These are phyloP conservation scores for Epichloe sibirici DNA, from an alignment of 2,329 filamentous ascomycete genomes.

Conservation along the genomic window DNA sequence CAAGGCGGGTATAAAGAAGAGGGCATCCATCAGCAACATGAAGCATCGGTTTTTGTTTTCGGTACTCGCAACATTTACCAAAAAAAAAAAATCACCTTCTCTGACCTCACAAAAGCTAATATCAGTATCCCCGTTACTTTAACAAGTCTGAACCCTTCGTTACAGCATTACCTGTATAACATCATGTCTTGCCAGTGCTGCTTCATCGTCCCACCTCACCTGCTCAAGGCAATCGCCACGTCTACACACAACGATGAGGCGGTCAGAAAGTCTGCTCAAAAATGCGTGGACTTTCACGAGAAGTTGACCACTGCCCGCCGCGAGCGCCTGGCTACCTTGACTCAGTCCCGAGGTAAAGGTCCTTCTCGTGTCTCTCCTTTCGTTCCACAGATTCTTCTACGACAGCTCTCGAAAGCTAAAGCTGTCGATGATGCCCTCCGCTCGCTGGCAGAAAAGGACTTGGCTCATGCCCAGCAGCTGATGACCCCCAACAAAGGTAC, in stretches of 20 bases:
- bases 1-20: neutral
- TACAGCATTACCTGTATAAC: neutral
- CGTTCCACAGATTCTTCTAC: conserved; percentile 27
- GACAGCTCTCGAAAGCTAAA: conserved; percentile 24
- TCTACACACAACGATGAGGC: conserved; percentile 23
- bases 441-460: conserved; percentile 23
- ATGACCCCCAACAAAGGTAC: conserved; percentile 14
- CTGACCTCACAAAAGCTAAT: neutral
- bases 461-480: conserved; percentile 25
- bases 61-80: neutral
- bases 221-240: conserved; percentile 30
- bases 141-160: neutral
- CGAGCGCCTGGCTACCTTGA: conserved; percentile 23
- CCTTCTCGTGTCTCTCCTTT: conserved; percentile 16
- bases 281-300: conserved; percentile 23
- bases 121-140: neutral
- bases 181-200: conserved; percentile 22
- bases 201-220: conserved; percentile 33
- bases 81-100: neutral
- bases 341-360: conserved; percentile 14
- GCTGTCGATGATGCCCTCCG: conserved; percentile 27
- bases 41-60: neutral
- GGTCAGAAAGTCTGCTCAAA: conserved; percentile 23
- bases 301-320: conserved; percentile 19
- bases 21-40: neutral